Evolutionary conservation across 345 rosid genomes (phyloP).

Genomic region (Sisymbrium irio): DNA sequence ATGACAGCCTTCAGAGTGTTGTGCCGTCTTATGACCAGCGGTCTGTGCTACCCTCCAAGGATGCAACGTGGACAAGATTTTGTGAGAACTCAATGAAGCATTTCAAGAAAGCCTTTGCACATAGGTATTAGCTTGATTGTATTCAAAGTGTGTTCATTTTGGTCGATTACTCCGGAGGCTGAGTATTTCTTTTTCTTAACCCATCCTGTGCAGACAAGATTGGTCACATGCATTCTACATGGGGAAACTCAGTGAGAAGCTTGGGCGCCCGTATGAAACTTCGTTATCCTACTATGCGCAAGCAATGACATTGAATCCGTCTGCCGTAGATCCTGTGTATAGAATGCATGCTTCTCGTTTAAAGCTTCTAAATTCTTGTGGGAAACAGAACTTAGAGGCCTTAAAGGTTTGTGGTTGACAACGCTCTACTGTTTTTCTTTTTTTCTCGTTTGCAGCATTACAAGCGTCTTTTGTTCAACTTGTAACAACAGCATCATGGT

Average conservation of each 20-base stretch:
- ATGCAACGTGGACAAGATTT: constrained; percentile 68
- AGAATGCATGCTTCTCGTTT: constrained; percentile 97
- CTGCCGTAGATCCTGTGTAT: constrained; percentile 89
- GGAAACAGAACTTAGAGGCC: constrained; percentile 63
- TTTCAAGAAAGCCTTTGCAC: constrained; percentile 79
- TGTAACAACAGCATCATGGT: constrained; percentile 4
- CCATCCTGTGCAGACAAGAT: constrained; percentile 61
- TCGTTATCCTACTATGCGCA: constrained; percentile 69
- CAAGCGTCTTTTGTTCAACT: constrained; percentile 1
- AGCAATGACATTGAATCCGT: constrained; percentile 77
- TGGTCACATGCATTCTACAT: constrained; percentile 98
- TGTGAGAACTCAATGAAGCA: constrained; percentile 87
- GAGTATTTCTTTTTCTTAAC: background rate
- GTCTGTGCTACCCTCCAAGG: constrained; percentile 68
- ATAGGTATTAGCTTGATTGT: constrained; percentile 51
- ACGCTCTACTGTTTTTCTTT: constrained; percentile 6
- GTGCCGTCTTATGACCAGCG: constrained; percentile 92
- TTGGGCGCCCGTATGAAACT: constrained; percentile 61
- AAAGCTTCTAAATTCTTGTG: constrained; percentile 67
- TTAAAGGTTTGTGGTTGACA: constrained; percentile 59
- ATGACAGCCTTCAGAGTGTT: constrained; percentile 98
- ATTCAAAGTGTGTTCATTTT: constrained; percentile 13
- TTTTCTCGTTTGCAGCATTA: constrained; percentile 9
- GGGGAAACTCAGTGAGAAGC: constrained; percentile 95
- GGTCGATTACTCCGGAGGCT: constrained; percentile 6